phyloP scores from a whole-genome alignment of 2,329 filamentous ascomycete genomes.

The Huntiella bhutanensis region DNA sequence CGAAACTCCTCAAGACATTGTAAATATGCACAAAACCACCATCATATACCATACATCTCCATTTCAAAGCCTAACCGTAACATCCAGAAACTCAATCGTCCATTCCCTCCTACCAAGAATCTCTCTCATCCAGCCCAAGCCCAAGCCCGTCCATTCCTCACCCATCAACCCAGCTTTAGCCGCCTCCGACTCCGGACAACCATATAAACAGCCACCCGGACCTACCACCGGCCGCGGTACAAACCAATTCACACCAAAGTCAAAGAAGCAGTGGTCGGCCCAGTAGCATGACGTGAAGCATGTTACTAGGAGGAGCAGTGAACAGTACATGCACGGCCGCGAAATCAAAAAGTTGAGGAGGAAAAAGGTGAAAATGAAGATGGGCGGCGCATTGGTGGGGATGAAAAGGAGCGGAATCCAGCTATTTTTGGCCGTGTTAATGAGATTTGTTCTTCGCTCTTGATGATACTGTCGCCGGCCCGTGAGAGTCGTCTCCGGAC shows the following conservation, averaged over 20 bases:
- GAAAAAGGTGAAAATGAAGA: slow-evolving; percentile 78
- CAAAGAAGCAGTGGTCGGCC: slow-evolving; percentile 82
- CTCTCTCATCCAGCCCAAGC: slow-evolving; percentile 71
- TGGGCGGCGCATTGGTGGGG: slow-evolving; percentile 65
- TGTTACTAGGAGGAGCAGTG: slow-evolving; percentile 81
- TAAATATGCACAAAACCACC: too few species aligned
- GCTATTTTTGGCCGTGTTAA: slow-evolving; percentile 23
- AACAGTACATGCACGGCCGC: slow-evolving; percentile 94
- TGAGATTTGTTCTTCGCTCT: background rate
- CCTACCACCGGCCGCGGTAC: slow-evolving; percentile 37
- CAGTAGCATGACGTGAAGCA: slow-evolving; percentile 83
- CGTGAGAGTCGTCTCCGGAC: too few species aligned
- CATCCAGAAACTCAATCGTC: slow-evolving; percentile 78
- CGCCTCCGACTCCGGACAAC: slow-evolving; percentile 7
- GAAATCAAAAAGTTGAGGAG: slow-evolving; percentile 90
- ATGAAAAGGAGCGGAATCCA: slow-evolving; percentile 81
- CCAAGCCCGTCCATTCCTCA: slow-evolving; percentile 55
- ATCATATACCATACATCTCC: too few species aligned
- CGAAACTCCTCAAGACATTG: too few species aligned
- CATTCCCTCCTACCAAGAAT: slow-evolving; percentile 70
- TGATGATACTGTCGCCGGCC: too few species aligned
- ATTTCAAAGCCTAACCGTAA: slow-evolving; percentile 53
- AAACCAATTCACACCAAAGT: slow-evolving; percentile 86
- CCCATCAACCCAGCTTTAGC: slow-evolving; percentile 15
- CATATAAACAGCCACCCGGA: slow-evolving; percentile 9